These are phyloP conservation scores for Aspergillus sclerotiicarbonarius DNA, from an alignment of 495 filamentous ascomycete genomes.

Conservation along the genomic window DNA sequence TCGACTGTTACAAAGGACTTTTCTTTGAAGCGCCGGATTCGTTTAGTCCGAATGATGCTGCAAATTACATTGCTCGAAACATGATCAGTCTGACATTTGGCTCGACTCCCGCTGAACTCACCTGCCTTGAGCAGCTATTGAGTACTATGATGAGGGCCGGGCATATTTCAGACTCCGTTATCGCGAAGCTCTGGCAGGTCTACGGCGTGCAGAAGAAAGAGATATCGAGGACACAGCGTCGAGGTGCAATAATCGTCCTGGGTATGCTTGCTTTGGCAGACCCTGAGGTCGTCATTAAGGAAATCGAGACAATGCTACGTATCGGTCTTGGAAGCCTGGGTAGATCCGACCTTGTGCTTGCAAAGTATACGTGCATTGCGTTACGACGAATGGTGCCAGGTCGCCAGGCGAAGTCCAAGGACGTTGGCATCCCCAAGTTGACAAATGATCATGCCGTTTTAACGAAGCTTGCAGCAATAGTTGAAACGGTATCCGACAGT, in stretches of 20 bases:
- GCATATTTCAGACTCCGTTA: slow-evolving; percentile 78
- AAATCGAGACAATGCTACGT: slow-evolving; percentile 89
- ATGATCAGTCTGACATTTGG: slow-evolving; percentile 99
- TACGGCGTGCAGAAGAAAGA: slow-evolving; percentile 92
- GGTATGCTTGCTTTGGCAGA: slow-evolving; percentile 95
- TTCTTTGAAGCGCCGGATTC: slow-evolving; percentile 92
- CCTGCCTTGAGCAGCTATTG: slow-evolving; percentile 89
- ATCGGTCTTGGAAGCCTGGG: slow-evolving; percentile 84
- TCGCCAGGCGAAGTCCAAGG: slow-evolving; percentile 66
- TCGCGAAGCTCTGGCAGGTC: slow-evolving; percentile 94
- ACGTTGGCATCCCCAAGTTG: slow-evolving; percentile 72
- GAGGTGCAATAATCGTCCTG: slow-evolving; percentile 92
- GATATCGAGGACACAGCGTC: slow-evolving; percentile 86
- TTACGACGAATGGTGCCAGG: slow-evolving; percentile 86
- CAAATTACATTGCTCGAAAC: slow-evolving; percentile 94
- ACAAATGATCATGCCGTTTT: slow-evolving; percentile 90
- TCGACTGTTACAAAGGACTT: slow-evolving; percentile 92
- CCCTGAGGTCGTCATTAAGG: slow-evolving; percentile 86
- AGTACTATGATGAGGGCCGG: slow-evolving; percentile 97
- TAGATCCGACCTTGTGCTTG: slow-evolving; percentile 77
- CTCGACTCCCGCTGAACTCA: slow-evolving; percentile 89
- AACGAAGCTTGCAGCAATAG: slow-evolving; percentile 73
- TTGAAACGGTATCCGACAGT: slow-evolving; percentile 78
- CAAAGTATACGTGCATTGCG: slow-evolving; percentile 93
- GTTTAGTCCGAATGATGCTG: slow-evolving; percentile 84